Evolutionary conservation across 2,329 filamentous ascomycete genomes (phyloP), one percentile per base, ranked within the genome.

Genomic region (Aspergillus glaucus): DNA sequence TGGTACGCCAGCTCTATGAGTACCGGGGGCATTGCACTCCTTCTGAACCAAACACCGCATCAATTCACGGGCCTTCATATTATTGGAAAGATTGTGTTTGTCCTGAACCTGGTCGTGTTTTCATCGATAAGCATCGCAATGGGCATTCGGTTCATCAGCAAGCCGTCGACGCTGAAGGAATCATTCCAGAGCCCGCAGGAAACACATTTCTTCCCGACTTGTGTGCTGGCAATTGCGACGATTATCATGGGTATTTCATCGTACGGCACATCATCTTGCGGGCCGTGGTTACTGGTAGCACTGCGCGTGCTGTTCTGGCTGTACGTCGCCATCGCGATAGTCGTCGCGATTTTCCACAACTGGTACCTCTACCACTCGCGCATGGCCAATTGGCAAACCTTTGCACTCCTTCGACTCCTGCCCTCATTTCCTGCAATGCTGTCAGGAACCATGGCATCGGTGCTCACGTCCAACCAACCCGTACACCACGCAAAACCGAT

Each of bases 1-100:
- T 87, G 84, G 84, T 89, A 82, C 66, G 84, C 83, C 0, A 72
- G 80, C 24, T 81, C 82, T 3, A 88, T 88, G 85, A 84, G 81
- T 34, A 87, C 84, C 0, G 85, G 85, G n/a, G 84, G 84, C 0
- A 67, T 88, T 1, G 78, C 84, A 0, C 51, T 51, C 34, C 74
- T 88, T 10, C 74, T 88, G 39, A 79, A 84, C 41, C 48, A 50
- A n/a, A 71, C 69, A 7, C 85, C 85, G 3, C 79, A 81, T 55
- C 72, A 75, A 50, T 89, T 89, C 60, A 63, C 69, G 0, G 84
- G 84, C 0, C 70, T 88, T 0, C 63, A 66, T 2, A 77, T 77
- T 2, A 83, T 88, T 43, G 85, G 85, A 1, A 75, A 79, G 34
- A 75, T 81, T 17, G 72, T 88, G 40, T 88, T 84, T 67, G 75